phyloP scores from a whole-genome alignment of 2,329 filamentous ascomycete genomes.

The Aspergillus ochraceoroseus region DNA sequence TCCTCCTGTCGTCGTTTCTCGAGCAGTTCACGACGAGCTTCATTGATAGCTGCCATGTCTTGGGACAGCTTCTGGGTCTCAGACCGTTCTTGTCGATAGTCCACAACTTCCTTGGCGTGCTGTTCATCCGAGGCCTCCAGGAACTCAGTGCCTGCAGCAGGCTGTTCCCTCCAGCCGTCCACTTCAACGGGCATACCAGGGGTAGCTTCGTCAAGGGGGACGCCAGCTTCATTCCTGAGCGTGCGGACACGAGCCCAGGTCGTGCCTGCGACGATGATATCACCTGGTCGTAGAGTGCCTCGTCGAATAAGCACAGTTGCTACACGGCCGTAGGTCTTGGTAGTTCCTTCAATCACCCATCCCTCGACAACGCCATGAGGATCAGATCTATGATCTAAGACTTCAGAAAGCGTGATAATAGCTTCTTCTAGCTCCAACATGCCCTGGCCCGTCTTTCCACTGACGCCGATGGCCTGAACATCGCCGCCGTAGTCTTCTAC shows the following conservation, averaged over 20 bases:
- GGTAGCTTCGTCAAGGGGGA: constrained; percentile 64
- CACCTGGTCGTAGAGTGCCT: constrained; percentile 75
- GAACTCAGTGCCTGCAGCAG: constrained; percentile 78
- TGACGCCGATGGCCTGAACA: constrained; percentile 84
- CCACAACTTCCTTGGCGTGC: constrained; percentile 70
- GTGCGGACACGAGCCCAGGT: constrained; percentile 83
- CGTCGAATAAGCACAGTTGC: constrained; percentile 85
- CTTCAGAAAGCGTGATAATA: constrained; percentile 76
- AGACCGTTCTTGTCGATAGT: constrained; percentile 66
- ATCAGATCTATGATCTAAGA: constrained; percentile 85
- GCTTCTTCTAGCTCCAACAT: constrained; percentile 92
- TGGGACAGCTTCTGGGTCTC: constrained; percentile 62
- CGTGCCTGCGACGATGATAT: constrained; percentile 79
- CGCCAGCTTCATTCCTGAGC: constrained; percentile 78
- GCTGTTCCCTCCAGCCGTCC: constrained; percentile 88
- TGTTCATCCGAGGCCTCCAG: constrained; percentile 76
- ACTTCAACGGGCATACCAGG: constrained; percentile 90
- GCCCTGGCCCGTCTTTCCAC: constrained; percentile 86
- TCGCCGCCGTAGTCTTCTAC: constrained; percentile 95
- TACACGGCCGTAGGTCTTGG: constrained; percentile 76
- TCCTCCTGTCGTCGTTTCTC: constrained; percentile 43
- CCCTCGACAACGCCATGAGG: constrained; percentile 73
- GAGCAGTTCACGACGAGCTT: constrained; percentile 58
- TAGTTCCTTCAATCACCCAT: constrained; percentile 87
- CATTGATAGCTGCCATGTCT: constrained; percentile 74